phyloP scores from a whole-genome alignment of 2,329 filamentous ascomycete species.

The Triangularia setosa region DNA sequence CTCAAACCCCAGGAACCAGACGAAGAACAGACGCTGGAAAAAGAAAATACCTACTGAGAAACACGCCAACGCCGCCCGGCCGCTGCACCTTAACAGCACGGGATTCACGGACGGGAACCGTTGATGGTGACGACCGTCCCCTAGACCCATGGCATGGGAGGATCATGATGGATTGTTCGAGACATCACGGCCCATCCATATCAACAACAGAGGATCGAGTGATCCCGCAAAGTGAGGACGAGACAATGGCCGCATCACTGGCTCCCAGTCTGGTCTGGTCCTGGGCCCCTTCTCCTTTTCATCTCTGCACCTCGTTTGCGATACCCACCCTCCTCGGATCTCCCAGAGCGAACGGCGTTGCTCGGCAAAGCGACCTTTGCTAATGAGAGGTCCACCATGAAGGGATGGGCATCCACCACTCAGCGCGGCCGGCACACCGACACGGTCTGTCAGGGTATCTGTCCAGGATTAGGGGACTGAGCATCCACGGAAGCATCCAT shows the following conservation, averaged over 20 bases:
- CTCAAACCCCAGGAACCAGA: neutral
- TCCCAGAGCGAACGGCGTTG: conserved; percentile 6
- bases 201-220: neutral
- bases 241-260: neutral
- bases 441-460: conserved; percentile 13
- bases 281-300: neutral
- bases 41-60: neutral
- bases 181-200: neutral
- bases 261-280: neutral
- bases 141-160: neutral
- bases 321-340: conserved; percentile 1
- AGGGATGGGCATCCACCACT: conserved; percentile 21
- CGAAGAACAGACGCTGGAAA: neutral
- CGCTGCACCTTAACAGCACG: neutral
- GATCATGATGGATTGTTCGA: neutral
- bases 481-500: conserved; percentile 5
- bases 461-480: conserved; percentile 6
- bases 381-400: conserved; percentile 25
- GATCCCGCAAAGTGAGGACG: neutral
- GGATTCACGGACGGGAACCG: neutral
- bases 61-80: neutral
- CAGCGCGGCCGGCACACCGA: conserved; percentile 20
- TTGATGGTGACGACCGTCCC: neutral
- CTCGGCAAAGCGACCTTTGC: conserved; percentile 16
- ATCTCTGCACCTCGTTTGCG: neutral